Percentiles rank a stretch among this genome's conserved stretches.
Conservation (phyloP, 2,329 filamentous ascomycete genomes). For the Venturia oleaginea region DNA sequence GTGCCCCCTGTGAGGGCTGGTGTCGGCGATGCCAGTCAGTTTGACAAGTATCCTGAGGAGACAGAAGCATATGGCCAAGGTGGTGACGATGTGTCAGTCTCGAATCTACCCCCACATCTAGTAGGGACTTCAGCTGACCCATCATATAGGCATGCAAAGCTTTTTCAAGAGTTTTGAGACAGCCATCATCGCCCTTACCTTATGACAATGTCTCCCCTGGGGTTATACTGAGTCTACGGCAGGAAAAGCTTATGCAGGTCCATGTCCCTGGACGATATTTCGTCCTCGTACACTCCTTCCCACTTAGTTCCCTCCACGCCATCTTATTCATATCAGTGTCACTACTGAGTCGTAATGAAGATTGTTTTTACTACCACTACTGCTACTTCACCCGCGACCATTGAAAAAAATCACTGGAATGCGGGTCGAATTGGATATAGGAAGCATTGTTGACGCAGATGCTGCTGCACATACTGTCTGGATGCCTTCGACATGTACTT, state of each 20-base stretch:
- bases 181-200: not conserved
- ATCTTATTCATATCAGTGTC: not conserved
- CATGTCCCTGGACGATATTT: not conserved
- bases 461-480: not conserved
- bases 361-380: not conserved
- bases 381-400: not conserved
- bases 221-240: not conserved
- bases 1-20: slow-evolving; percentile 92
- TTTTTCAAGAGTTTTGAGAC: slow-evolving; percentile 12
- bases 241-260: not conserved
- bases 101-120: not conserved
- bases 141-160: slow-evolving; percentile 8
- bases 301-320: not conserved
- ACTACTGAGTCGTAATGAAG: not conserved
- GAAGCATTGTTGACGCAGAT: not conserved
- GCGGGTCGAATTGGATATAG: not conserved
- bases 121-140: slow-evolving; percentile 5
- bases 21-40: slow-evolving; percentile 90
- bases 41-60: slow-evolving; percentile 96
- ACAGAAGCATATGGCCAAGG: slow-evolving; percentile 78
- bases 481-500: not conserved
- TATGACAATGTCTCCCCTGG: not conserved
- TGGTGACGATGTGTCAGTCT: slow-evolving; percentile 79
- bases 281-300: not conserved
- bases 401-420: not conserved